These are phyloP conservation scores for Chlamydomonas sphaeroides DNA, from an alignment of 139 green algal genomes.

Conservation along the genomic window DNA sequence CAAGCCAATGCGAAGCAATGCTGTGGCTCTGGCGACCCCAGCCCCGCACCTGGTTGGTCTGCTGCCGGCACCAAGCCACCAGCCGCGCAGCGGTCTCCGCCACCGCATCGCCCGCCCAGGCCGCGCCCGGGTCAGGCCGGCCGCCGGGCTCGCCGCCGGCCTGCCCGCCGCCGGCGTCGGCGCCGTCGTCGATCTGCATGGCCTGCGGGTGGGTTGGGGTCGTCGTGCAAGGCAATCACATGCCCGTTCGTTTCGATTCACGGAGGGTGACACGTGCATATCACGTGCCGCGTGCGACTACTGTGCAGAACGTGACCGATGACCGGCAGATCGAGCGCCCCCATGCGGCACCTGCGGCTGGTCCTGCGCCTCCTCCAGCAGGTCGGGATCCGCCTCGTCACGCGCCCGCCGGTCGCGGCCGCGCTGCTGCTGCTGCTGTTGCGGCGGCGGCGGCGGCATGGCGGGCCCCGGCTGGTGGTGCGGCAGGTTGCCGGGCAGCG, in stretches of 20 bases:
- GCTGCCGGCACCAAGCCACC: conserved; percentile 16
- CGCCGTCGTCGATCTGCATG: background rate
- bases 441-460: background rate
- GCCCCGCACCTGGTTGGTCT: background rate
- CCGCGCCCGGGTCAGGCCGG: background rate
- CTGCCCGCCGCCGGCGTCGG: conserved; percentile 17
- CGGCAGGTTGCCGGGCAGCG: conserved; percentile 21
- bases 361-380: conserved; percentile 16
- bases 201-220: too few species aligned
- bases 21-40: too few species aligned
- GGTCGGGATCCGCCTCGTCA: conserved; percentile 8
- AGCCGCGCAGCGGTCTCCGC: background rate
- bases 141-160: background rate
- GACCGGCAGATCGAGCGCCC: too few species aligned
- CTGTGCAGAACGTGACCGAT: too few species aligned
- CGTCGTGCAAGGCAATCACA: too few species aligned
- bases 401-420: background rate
- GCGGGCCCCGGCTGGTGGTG: background rate
- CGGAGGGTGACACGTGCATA: too few species aligned
- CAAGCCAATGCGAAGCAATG: too few species aligned
- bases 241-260: too few species aligned
- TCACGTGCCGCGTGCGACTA: too few species aligned
- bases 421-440: background rate
- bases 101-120: conserved; percentile 25
- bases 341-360: too few species aligned